phyloP scores from a whole-genome alignment of 345 rosid species.

The Cardamine resedifolia region DNA sequence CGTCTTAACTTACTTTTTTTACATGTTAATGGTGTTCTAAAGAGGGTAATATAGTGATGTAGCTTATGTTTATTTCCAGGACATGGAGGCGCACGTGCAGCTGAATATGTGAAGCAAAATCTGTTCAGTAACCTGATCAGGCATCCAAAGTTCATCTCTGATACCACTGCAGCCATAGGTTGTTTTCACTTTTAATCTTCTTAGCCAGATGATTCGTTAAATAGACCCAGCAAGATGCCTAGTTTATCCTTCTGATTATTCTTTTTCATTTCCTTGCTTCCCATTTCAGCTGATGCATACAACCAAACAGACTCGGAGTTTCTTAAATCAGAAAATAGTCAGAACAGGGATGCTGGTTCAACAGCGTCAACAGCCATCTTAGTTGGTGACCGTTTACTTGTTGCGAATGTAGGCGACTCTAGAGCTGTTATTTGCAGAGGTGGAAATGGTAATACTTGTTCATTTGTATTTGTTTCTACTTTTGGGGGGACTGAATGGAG shows the following conservation, averaged over 20 bases:
- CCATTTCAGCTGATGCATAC: constrained; percentile 84
- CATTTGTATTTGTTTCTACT: not conserved
- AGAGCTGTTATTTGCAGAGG: constrained; percentile 97
- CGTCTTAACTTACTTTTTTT: not conserved
- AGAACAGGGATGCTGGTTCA: constrained; percentile 98
- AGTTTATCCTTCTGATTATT: constrained; percentile 23
- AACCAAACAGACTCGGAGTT: constrained; percentile 89
- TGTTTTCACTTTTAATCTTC: not conserved
- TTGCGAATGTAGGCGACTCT: constrained; percentile 98
- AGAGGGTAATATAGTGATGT: not conserved
- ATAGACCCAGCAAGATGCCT: constrained; percentile 1
- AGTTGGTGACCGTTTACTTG: constrained; percentile 89
- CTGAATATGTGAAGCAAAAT: constrained; percentile 94
- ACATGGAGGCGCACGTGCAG: constrained; percentile 99
- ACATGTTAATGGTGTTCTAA: not conserved
- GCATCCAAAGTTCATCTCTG: constrained; percentile 96
- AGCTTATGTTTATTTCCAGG: constrained; percentile 50
- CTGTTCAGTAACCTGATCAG: constrained; percentile 91
- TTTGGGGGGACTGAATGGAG: not conserved
- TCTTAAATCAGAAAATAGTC: constrained; percentile 85
- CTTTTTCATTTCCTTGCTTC: constrained; percentile 7
- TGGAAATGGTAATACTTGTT: constrained; percentile 68
- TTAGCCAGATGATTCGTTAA: not conserved
- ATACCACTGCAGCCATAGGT: constrained; percentile 95
- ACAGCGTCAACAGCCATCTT: constrained; percentile 98